Evolutionary conservation across 148 eudicot genomes (phyloP).

Genomic region (Arctostaphylos glauca): DNA sequence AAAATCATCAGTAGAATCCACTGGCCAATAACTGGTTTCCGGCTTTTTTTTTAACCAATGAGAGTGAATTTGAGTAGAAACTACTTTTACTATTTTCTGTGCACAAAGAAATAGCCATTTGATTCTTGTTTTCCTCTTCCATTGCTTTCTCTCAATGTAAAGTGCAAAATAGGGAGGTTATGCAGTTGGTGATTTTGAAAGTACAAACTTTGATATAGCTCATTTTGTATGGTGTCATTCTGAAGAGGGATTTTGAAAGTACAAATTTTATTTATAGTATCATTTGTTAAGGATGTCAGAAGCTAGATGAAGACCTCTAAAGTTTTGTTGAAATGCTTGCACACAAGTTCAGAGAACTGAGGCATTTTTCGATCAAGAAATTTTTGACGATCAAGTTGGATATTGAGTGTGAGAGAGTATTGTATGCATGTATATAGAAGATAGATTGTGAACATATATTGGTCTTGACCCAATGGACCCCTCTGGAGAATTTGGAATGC

Average conservation of each 20-base stretch:
- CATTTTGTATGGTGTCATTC: not conserved
- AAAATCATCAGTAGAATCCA: not conserved
- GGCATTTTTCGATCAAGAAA: no score
- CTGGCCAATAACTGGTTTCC: not conserved
- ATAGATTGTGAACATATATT: no score
- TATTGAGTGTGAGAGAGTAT: no score
- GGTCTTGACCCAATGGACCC: no score
- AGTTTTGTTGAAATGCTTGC: no score
- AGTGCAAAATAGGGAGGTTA: constrained; percentile 1
- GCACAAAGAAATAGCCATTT: not conserved
- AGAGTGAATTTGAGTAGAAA: not conserved
- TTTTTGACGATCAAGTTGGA: no score
- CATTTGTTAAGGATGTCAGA: no score
- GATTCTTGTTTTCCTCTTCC: not conserved
- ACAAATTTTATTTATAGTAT: no score
- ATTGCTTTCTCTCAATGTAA: not conserved
- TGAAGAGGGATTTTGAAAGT: not conserved
- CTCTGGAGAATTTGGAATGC: no score
- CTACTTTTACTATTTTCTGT: not conserved
- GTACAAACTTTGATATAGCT: not conserved
- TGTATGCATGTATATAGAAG: no score
- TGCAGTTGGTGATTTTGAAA: not conserved
- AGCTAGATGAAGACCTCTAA: no score
- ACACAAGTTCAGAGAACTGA: no score
- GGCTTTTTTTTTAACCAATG: not conserved